Base-by-base conservation (phyloP, 1,139 yeast species). In the Saccharomyces pastorianus region DNA sequence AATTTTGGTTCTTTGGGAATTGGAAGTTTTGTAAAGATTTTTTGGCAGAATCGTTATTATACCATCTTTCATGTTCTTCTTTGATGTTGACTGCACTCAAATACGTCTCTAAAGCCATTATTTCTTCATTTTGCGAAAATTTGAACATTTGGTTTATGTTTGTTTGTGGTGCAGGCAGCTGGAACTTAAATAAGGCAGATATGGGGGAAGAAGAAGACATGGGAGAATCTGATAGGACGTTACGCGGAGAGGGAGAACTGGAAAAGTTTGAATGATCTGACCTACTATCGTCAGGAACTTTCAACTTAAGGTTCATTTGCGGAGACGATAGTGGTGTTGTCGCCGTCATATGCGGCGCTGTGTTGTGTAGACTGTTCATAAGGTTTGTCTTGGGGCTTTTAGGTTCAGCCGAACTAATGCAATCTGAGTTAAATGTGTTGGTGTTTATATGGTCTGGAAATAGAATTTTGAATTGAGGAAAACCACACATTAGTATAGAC, bases 41-140 rank as follows among this genome's bases (percentile, higher is more conserved):
- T 14, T 49, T 29, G 28, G 28, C 31, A 42, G 56, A 48, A 58
- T 47, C 54, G 48, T 55, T 56, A 63, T 59, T 60, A 66, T 53
- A 57, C 68, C 63, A 52, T 61, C 52, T 46, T 42, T 57, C 53
- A 56, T 55, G 49, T 41, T 61, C 63, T 61, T 64, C 65, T 52
- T 66, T 66, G 2, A 63, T 53, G 32, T 67, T 61, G 3, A 65
- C 70, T 4, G 69, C 70, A 55, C 64, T 61, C 44, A 65, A 54
- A 51, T 70, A 68, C 27, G 66, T 58, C 44, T 70, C 71, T 47
- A 70, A 55, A 53, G 68, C 69, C 61, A 62, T 64, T n/a, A 67
- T 59, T 58, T 77, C 79, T 59, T 77, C 80, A 53, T 76, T 75
- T 55, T 76, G 78, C 47, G 78, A 65, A 47, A 76, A 68, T 58